Evolutionary conservation across 306 rosid species (phyloP).

Genomic region (Cicer judaicum): DNA sequence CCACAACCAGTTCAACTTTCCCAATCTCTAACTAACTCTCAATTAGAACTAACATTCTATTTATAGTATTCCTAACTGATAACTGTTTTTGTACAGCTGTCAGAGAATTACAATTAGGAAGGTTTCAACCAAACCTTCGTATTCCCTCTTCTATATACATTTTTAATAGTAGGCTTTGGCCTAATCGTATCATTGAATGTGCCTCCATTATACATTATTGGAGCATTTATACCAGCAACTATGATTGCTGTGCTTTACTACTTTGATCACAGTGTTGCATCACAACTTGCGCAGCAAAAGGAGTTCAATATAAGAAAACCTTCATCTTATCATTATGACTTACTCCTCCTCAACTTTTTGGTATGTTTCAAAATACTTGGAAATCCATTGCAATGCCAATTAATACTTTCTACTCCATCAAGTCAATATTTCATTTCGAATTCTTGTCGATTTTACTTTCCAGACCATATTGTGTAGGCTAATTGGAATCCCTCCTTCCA

Average conservation of each 20-base stretch:
- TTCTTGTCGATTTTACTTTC: slow-evolving; percentile 38
- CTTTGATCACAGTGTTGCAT: slow-evolving; percentile 97
- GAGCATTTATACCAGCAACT: slow-evolving; percentile 97
- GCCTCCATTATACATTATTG: slow-evolving; percentile 78
- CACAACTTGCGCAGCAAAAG: slow-evolving; percentile 93
- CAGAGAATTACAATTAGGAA: no score
- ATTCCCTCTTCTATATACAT: no score
- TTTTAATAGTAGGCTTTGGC: no score
- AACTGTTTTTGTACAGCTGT: no score
- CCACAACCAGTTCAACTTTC: no score
- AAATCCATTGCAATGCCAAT: slow-evolving; percentile 15
- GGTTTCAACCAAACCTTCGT: no score
- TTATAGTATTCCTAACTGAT: no score
- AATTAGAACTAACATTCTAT: no score
- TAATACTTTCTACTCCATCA: slow-evolving; percentile 28
- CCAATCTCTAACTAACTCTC: no score
- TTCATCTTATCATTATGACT: slow-evolving; percentile 90
- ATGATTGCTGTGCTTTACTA: slow-evolving; percentile 94
- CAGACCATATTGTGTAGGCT: slow-evolving; percentile 91
- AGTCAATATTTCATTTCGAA: slow-evolving; percentile 33
- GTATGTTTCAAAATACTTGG: slow-evolving; percentile 50
- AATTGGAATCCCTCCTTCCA: slow-evolving; percentile 92
- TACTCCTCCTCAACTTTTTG: slow-evolving; percentile 85
- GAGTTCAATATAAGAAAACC: slow-evolving; percentile 97
- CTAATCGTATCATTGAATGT: no score